phyloP scores from a whole-genome alignment of 352 stramenopile species.

The Pythium coloratum region DNA sequence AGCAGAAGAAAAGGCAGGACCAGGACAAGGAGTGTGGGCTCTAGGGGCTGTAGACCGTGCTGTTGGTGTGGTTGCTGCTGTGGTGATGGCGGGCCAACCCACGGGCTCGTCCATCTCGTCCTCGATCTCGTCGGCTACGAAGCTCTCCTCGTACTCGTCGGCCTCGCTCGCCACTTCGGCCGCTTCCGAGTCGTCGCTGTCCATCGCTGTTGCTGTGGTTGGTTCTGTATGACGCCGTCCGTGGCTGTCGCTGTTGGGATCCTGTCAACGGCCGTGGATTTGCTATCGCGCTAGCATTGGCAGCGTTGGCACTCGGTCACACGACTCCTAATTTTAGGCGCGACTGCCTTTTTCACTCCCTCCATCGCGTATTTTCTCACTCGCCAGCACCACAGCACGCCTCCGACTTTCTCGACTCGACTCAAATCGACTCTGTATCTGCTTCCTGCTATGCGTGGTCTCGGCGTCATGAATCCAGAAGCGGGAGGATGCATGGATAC shows the following conservation, averaged over 20 bases:
- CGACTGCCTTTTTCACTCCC: background rate
- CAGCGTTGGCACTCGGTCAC: background rate
- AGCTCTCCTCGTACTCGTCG: conserved; percentile 43
- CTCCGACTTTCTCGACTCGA: background rate
- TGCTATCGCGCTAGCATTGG: background rate
- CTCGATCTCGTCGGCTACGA: conserved; percentile 50
- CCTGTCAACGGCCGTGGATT: background rate
- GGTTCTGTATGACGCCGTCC: background rate
- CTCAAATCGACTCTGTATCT: background rate
- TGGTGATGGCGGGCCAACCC: background rate
- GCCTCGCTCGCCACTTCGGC: conserved; percentile 66
- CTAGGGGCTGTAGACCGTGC: background rate
- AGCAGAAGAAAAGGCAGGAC: conserved; percentile 18
- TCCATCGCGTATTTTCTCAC: background rate
- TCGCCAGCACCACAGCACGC: background rate
- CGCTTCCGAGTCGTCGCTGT: conserved; percentile 72
- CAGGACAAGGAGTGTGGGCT: conserved; percentile 9
- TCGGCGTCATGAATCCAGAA: conserved; percentile 2
- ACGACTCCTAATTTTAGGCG: conserved; percentile 2
- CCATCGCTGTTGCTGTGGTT: conserved; percentile 29
- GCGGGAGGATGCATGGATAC: conserved; percentile 3
- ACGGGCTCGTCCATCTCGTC: conserved; percentile 35
- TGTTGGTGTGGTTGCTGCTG: background rate
- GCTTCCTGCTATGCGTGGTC: background rate
- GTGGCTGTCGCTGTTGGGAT: conserved; percentile 1